Conservation (phyloP, 2,329 filamentous ascomycete genomes). For the Chrysoporthe deuterocubensis region DNA sequence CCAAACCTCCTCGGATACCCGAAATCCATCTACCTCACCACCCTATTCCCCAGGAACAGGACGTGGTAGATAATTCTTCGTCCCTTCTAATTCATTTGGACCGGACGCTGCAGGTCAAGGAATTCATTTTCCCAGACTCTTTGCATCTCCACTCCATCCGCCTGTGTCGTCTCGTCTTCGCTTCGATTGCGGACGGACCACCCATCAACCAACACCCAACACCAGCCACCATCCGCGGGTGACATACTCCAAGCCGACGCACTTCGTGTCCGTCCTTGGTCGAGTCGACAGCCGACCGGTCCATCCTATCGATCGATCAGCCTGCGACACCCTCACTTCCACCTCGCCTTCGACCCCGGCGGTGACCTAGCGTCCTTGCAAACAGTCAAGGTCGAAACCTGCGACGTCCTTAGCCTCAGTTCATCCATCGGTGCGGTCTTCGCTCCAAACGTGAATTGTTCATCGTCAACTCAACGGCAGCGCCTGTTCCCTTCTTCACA, state of each 20-base stretch:
- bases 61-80: constrained; percentile 26
- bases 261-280: constrained; percentile 10
- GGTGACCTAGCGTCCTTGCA: constrained; percentile 3
- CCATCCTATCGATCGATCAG: constrained; percentile 1
- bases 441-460: constrained; percentile 5
- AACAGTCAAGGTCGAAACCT: neutral
- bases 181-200: constrained; percentile 25
- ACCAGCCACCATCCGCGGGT: constrained; percentile 16
- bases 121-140: constrained; percentile 22
- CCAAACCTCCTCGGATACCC: constrained; percentile 25
- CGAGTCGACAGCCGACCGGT: neutral
- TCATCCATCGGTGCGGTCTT: constrained; percentile 9
- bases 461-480: constrained; percentile 13
- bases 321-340: neutral
- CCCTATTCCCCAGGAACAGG: constrained; percentile 26
- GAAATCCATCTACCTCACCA: constrained; percentile 29
- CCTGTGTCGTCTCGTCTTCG: constrained; percentile 15
- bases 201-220: constrained; percentile 10
- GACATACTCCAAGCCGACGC: constrained; percentile 19
- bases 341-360: constrained; percentile 3
- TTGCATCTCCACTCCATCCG: constrained; percentile 25
- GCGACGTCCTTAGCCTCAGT: neutral
- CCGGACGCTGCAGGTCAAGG: constrained; percentile 25
- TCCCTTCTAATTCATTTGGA: constrained; percentile 25
- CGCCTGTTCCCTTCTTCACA: constrained; percentile 13